Base-by-base conservation (phyloP, 768 basidiomycete species). In the Coprinopsis cinerea region DNA sequence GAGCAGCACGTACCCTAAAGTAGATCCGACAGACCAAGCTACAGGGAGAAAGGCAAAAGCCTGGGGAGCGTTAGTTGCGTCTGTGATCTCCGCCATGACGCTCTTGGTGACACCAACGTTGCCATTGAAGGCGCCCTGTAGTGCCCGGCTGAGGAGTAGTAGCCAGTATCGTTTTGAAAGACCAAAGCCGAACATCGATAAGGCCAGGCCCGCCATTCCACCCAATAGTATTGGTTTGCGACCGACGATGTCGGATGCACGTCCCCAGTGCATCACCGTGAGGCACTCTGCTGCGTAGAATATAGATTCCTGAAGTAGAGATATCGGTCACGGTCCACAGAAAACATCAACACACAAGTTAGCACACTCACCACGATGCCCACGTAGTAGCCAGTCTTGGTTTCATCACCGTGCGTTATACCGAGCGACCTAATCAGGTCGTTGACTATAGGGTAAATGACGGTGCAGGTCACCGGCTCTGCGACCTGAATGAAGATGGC, bases 81-180 rank as follows among this genome's bases (percentile, higher is more conserved):
- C 85, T 1, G 85, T 85, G 53, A 89, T 74, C 60, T 89, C 87
- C 5, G 75, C 78, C 64, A 86, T 70, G 71, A 83, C 81, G 54
- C 83, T 84, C 61, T 85, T 88, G 37, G 85, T 76, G 3, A 88
- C 78, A 1, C 64, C 65, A 3, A 67, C 61, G 32, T 66, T 64
- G 1, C 67, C 66, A 53, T 67, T 67, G 53, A 67, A 66, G 3
- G 54, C 57, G 2, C 63, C 66, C 51, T 67, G 66, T 14, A 56
- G 44, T 28, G 55, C 55, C 2, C 64, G 58, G 41, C 53, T 56
- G 10, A 62, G 10, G 10, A 65, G 40, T n/a, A 67, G 48, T 18
- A 51, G 30, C 56, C 55, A 61, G 51, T 63, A 70, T 17, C 41
- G 58, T n/a, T 58, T 63, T 9, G 69, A 63, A 4, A 68, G 26